Evolutionary conservation across 805 yeast species (phyloP).

Genomic region (Lachancea meyersii): DNA sequence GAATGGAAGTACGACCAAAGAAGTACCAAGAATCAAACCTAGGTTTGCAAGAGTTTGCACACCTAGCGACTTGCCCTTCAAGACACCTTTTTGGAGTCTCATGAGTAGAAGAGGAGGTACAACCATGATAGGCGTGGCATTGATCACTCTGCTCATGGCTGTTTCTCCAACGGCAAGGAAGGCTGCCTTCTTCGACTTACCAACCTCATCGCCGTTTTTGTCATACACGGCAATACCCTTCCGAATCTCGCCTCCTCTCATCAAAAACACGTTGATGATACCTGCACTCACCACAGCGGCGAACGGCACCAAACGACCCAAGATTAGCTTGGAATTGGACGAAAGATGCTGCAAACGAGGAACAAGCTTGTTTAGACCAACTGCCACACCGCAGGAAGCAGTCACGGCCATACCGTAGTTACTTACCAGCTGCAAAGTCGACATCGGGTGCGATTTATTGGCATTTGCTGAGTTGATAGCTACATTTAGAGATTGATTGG

Average conservation of each 20-base stretch:
- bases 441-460: conserved; percentile 87
- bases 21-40: conserved; percentile 78
- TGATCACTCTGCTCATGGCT: conserved; percentile 88
- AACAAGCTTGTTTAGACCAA: conserved; percentile 87
- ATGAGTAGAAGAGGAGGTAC: conserved; percentile 85
- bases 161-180: conserved; percentile 93
- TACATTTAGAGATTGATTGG: conserved; percentile 93
- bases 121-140: conserved; percentile 97
- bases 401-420: conserved; percentile 85
- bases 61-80: conserved; percentile 61
- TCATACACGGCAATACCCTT: conserved; percentile 75
- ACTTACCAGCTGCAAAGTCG: conserved; percentile 67
- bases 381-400: conserved; percentile 92
- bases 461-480: conserved; percentile 96
- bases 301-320: conserved; percentile 90
- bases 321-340: conserved; percentile 61
- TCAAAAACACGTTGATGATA: conserved; percentile 87
- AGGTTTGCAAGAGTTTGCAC: conserved; percentile 69
- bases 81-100: conserved; percentile 61
- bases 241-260: conserved; percentile 91
- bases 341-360: conserved; percentile 69
- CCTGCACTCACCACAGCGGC: conserved; percentile 99
- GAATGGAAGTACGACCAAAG: conserved; percentile 85
- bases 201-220: conserved; percentile 58
- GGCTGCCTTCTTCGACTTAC: conserved; percentile 82